These are phyloP conservation scores for Hypoxylon sp. DNA, from an alignment of 2,329 filamentous ascomycete genomes.

Conservation along the genomic window DNA sequence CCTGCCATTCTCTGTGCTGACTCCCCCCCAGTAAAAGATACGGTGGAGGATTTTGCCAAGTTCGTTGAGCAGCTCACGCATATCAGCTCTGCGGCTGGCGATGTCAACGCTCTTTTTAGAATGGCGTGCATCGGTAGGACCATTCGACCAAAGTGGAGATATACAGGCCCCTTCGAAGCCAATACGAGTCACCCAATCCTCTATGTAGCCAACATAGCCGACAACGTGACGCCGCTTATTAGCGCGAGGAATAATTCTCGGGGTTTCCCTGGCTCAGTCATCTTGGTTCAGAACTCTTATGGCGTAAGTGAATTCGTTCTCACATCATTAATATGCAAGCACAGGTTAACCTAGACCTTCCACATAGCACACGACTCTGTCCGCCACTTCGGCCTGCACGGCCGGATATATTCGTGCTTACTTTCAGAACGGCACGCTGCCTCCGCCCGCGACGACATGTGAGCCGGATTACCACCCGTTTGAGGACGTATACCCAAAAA, in stretches of 20 bases:
- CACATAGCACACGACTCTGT: slow-evolving; percentile 63
- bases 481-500: slow-evolving; percentile 40
- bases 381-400: slow-evolving; percentile 61
- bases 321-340: neutral
- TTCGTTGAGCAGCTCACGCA: slow-evolving; percentile 53
- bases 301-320: slow-evolving; percentile 57
- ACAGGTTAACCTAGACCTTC: slow-evolving; percentile 22
- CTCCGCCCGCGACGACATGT: slow-evolving; percentile 60
- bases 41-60: slow-evolving; percentile 53
- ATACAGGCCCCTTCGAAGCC: slow-evolving; percentile 51
- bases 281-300: slow-evolving; percentile 64
- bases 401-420: slow-evolving; percentile 58
- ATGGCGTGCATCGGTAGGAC: slow-evolving; percentile 53
- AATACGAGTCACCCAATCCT: slow-evolving; percentile 54
- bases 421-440: slow-evolving; percentile 62
- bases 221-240: slow-evolving; percentile 54
- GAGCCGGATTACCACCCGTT: slow-evolving; percentile 61
- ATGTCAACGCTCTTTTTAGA: slow-evolving; percentile 57
- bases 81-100: slow-evolving; percentile 60
- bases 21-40: slow-evolving; percentile 50
- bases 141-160: slow-evolving; percentile 51
- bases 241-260: slow-evolving; percentile 51
- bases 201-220: slow-evolving; percentile 55
- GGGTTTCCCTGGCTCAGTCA: slow-evolving; percentile 60
- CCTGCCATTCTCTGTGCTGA: slow-evolving; percentile 63